Conservation (phyloP, 1,284 basidiomycete genomes). For the Kalmanozyma brasiliensis region DNA sequence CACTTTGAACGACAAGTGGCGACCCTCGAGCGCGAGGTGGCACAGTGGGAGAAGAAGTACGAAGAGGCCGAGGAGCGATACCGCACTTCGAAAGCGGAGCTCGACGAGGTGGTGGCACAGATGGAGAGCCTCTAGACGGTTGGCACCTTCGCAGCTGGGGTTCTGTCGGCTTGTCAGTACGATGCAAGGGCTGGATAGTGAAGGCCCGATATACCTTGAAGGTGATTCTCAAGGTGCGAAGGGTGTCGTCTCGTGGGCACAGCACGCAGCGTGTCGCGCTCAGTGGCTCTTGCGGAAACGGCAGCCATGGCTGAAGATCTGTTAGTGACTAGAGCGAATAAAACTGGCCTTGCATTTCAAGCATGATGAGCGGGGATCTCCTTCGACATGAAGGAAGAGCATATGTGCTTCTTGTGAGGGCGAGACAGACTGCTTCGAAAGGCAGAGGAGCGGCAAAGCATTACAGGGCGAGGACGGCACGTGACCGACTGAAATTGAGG, state of each 20-base stretch:
- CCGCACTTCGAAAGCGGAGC: constrained; percentile 80
- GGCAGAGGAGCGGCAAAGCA: too few species aligned
- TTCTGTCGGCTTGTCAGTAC: background rate
- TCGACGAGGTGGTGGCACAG: constrained; percentile 84
- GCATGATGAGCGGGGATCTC: too few species aligned
- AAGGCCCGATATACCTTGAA: too few species aligned
- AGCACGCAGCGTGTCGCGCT: constrained; percentile 27
- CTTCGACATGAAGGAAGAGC: too few species aligned
- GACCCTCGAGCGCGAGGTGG: constrained; percentile 88
- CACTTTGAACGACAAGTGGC: constrained; percentile 94
- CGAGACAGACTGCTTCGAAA: too few species aligned
- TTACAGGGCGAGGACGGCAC: constrained; percentile 6
- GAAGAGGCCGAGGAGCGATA: constrained; percentile 84
- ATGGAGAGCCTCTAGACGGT: constrained; percentile 79
- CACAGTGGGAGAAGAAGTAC: constrained; percentile 92
- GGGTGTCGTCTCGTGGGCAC: constrained; percentile 8
- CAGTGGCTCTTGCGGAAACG: constrained; percentile 12
- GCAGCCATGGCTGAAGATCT: constrained; percentile 16
- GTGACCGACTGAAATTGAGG: constrained; percentile 17
- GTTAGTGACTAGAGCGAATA: constrained; percentile 5
- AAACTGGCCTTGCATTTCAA: too few species aligned
- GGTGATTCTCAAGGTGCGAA: background rate
- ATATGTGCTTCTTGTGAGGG: background rate
- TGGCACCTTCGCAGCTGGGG: constrained; percentile 28
- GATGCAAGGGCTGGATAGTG: background rate